Evolutionary conservation across 352 stramenopile species (phyloP), one percentile per base, ranked within the genome.

Genomic region (Globisporangium uncinulatum): DNA sequence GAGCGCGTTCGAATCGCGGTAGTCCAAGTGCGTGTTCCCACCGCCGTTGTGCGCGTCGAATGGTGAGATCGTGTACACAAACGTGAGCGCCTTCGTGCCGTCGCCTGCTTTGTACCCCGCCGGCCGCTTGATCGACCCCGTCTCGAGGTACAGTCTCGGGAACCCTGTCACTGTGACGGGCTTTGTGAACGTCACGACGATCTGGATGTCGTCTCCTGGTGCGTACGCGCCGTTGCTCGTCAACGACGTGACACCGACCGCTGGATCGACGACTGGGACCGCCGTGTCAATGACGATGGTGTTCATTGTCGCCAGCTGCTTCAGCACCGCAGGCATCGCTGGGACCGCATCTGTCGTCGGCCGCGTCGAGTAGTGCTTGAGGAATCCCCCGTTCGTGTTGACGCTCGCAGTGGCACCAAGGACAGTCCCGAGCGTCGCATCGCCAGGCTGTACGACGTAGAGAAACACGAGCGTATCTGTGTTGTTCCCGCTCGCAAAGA

Each of bases 171-270:
- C 83, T 0, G 51, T 63, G 0, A 94, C 85, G n/a, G 79, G 70
- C 47, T 90, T 91, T 0, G 80, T 93, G 65, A 94, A 94, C 20
- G 75, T 76, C 20, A 94, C 59, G 13, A 75, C 57, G 36, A 94
- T 72, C 9, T 71, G 62, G 11, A 94, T 75, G 5, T 61, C 66
- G 51, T 93, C 83, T 21, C 85, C 85, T 11, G 85, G 78, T 8
- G 77, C 77, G 50, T 91, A 94, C 6, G 81, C 66, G 6, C 79
- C 81, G 34, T 87, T 70, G 5, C 57, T 73, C 0, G 75, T 77
- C 3, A 51, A 51, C 11, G 71, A 71, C 0, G 70, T 86, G 9
- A 93, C 79, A 7, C 85, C 83, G 19, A 91, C 57, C 4, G 63
- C 48, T 7, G 70, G 31, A 52, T 94, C 80, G 15, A 94, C 64